Base-by-base conservation (phyloP, 2,329 filamentous ascomycete genomes). In the Davidsoniella eucalypti region DNA sequence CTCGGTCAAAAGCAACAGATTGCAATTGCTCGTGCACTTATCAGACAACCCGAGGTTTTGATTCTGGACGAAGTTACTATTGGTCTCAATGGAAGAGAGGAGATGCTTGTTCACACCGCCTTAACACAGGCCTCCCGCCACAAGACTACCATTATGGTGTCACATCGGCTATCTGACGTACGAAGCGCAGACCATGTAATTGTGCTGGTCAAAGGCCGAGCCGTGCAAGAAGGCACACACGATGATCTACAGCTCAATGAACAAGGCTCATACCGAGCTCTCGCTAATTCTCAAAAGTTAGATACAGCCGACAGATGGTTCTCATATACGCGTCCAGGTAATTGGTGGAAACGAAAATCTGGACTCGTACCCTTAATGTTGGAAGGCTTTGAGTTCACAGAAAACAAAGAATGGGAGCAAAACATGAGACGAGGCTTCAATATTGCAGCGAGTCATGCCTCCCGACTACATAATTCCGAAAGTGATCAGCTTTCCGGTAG, bases 31-130 rank as follows among this genome's bases (percentile, higher is more conserved):
- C 60, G 67, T n/a, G 64, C 62, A 39, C 63, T 69, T 42, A 59
- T 69, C n/a, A 62, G 61, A 2, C 57, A 65, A 29, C 65, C 66
- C 2, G 64, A 63, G 42, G 75, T 84, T 26, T 65, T 84, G 0
- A 69, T 84, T 12, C 62, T 83, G 1, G 80, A 84, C 53, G 80
- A 84, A 60, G 79, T 79, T 0, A 84, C 80, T 0, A 75, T 70
- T 42, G 75, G 78, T 0, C 58, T 69, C 17, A 65, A 67, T 45
- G 60, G 63, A 1, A 60, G 66, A 14, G 61, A 67, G 1, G 66
- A 69, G 44, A 61, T 64, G 1, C 65, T 73, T 12, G 73, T 79
- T 1, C 74, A 78, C 54, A 61, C 67, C 18, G 73, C 74, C 0
- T 64, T 78, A 3, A 68, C 72, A 42, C 65, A 65, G 12, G 66